Percentiles rank a stretch among this genome's conserved stretches.
These are phyloP conservation scores for Cyberlindnera xishuangbannaensis DNA, from an alignment of 805 yeast species.

Conservation along the genomic window DNA sequence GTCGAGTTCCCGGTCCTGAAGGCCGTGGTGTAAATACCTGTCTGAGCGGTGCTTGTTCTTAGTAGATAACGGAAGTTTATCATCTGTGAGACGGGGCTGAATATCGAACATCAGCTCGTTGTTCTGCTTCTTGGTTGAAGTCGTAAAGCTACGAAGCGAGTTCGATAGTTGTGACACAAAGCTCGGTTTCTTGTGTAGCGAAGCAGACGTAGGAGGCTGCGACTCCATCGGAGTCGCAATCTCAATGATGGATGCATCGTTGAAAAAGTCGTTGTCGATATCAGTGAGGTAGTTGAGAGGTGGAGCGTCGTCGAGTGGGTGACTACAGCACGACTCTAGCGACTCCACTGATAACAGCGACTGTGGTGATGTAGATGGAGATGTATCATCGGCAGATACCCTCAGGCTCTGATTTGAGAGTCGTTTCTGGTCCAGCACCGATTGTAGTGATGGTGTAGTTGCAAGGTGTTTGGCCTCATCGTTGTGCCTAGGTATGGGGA, in stretches of 20 bases:
- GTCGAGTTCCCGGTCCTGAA: slow-evolving; percentile 19
- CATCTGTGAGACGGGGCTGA: slow-evolving; percentile 26
- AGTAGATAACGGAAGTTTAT: slow-evolving; percentile 13
- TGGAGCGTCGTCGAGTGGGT: slow-evolving; percentile 19
- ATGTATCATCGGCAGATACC: slow-evolving; percentile 1
- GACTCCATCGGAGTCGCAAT: slow-evolving; percentile 1
- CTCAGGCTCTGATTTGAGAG: slow-evolving; percentile 9
- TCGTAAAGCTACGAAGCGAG: slow-evolving; percentile 17
- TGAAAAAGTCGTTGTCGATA: slow-evolving; percentile 21
- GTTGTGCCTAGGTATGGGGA: slow-evolving; percentile 17
- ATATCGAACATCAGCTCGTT: slow-evolving; percentile 21
- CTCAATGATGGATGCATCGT: slow-evolving; percentile 4
- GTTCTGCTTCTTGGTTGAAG: slow-evolving; percentile 13
- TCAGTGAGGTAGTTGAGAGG: slow-evolving; percentile 17
- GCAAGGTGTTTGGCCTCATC: slow-evolving; percentile 1
- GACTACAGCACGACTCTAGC: slow-evolving; percentile 13
- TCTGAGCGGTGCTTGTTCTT: no score
- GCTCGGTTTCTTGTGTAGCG: slow-evolving; percentile 12
- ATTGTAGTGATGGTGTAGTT: slow-evolving; percentile 20
- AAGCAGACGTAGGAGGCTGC: neutral
- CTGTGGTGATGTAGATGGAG: slow-evolving; percentile 7
- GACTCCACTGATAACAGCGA: slow-evolving; percentile 14
- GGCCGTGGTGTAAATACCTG: no score
- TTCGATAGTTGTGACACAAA: slow-evolving; percentile 22
- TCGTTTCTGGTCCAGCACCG: slow-evolving; percentile 20